Percentiles rank a stretch among this genome's conserved stretches.
phyloP scores from a whole-genome alignment of 352 stramenopile genomes.

The Globisporangium paddicum region DNA sequence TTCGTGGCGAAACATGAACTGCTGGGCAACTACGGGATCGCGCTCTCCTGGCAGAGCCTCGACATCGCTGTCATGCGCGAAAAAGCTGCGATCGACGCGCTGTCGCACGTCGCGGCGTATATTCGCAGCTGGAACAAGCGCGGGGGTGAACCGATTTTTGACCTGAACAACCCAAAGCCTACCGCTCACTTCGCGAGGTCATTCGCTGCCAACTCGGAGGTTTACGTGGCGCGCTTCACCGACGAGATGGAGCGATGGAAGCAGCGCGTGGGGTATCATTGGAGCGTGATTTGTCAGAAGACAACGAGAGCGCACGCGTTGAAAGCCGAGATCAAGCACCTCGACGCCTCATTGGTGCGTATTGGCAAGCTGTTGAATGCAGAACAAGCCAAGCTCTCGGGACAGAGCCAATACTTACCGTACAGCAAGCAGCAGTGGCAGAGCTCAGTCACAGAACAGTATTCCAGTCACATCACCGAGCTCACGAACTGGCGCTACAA shows the following conservation, averaged over 20 bases:
- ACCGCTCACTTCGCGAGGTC: constrained; percentile 30
- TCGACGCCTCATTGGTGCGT: neutral
- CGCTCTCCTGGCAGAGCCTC: constrained; percentile 30
- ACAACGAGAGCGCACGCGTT: neutral
- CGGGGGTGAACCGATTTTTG: constrained; percentile 23
- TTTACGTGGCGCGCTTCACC: neutral
- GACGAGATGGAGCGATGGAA: neutral
- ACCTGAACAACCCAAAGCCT: constrained; percentile 25
- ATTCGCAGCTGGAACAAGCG: constrained; percentile 33
- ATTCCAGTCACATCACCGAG: neutral
- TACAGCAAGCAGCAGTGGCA: neutral
- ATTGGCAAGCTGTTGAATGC: neutral
- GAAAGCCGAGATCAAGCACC: neutral
- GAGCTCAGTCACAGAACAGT: neutral
- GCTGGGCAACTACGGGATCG: constrained; percentile 28
- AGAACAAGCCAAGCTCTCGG: neutral
- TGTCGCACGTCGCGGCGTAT: constrained; percentile 29
- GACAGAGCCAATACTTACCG: neutral
- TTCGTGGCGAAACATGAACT: neutral
- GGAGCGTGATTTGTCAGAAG: neutral
- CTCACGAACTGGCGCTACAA: neutral
- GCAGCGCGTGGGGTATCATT: neutral
- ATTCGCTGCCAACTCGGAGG: constrained; percentile 11
- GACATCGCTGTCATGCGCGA: constrained; percentile 31
- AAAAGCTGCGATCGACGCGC: constrained; percentile 18